phyloP scores from a whole-genome alignment of 2,329 filamentous ascomycete genomes.

The Trichoderma koningii region DNA sequence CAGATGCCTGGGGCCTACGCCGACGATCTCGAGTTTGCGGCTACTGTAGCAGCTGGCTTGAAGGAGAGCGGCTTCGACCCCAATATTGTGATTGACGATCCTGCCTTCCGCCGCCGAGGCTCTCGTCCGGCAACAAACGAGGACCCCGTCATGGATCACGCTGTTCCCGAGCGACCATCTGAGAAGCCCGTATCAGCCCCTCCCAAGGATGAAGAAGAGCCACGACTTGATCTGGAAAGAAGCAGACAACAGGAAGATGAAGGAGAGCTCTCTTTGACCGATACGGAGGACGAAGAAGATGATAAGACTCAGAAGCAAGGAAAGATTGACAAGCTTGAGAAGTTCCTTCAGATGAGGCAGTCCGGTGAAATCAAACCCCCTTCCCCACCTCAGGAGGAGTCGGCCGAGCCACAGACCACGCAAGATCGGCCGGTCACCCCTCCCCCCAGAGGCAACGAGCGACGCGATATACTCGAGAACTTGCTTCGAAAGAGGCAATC shows the following conservation, averaged over 20 bases:
- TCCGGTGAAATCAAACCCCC: conserved; percentile 14
- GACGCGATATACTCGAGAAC: conserved; percentile 10
- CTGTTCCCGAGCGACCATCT: not conserved
- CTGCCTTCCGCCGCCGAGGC: conserved; percentile 62
- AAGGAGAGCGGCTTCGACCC: conserved; percentile 71
- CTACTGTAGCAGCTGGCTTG: conserved; percentile 67
- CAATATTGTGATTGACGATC: conserved; percentile 68
- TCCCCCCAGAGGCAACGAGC: conserved; percentile 15
- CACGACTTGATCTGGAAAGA: not conserved
- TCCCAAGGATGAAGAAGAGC: not conserved
- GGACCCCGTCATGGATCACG: conserved; percentile 36
- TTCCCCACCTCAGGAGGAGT: not conserved
- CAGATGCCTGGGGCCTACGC: conserved; percentile 67
- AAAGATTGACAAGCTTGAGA: conserved; percentile 12
- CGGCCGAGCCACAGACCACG: not conserved
- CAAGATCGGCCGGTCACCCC: conserved; percentile 8
- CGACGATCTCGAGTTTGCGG: conserved; percentile 69
- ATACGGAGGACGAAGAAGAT: conserved; percentile 32
- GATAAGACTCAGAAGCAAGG: conserved; percentile 18
- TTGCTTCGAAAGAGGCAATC: conserved; percentile 20
- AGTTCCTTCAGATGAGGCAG: conserved; percentile 14
- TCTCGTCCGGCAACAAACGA: conserved; percentile 64
- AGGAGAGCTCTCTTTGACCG: conserved; percentile 45
- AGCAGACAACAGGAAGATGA: conserved; percentile 3
- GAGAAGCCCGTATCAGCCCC: not conserved